Evolutionary conservation across 177 flowering plant species (phyloP).

Genomic region (Vitis hybrid): DNA sequence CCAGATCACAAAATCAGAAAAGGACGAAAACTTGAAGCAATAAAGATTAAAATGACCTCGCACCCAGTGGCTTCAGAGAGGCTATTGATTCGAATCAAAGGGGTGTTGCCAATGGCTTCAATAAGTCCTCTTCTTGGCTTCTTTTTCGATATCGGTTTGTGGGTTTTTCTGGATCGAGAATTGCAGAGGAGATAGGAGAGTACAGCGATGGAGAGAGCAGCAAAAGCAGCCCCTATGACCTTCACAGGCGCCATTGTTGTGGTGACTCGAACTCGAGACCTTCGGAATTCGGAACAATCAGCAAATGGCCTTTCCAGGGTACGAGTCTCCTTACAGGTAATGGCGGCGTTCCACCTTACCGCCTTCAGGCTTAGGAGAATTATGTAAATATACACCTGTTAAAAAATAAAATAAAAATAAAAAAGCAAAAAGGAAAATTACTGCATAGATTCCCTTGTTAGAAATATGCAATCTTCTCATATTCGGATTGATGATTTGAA

Average conservation of each 20-base stretch:
- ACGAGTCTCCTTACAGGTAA: background rate
- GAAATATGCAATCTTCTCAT: too few relatives aligned
- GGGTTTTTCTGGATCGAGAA: constrained; percentile 12
- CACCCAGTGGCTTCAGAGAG: constrained; percentile 95
- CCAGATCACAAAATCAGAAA: background rate
- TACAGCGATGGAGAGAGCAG: constrained; percentile 37
- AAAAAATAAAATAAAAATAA: too few relatives aligned
- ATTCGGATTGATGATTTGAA: too few relatives aligned
- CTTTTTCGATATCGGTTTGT: constrained; percentile 6
- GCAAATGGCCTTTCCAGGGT: too few relatives aligned
- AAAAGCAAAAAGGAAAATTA: too few relatives aligned
- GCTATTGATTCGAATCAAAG: constrained; percentile 90
- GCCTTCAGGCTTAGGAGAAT: too few relatives aligned
- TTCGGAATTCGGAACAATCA: background rate
- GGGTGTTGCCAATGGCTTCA: constrained; percentile 92
- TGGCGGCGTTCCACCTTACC: too few relatives aligned
- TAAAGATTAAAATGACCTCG: constrained; percentile 30
- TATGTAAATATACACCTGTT: too few relatives aligned
- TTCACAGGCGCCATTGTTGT: constrained; percentile 42
- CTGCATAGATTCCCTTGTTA: too few relatives aligned
- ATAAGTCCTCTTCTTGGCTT: constrained; percentile 53
- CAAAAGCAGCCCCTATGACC: constrained; percentile 30
- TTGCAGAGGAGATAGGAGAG: constrained; percentile 40
- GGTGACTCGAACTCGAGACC: constrained; percentile 2
- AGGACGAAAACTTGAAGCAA: background rate